Evolutionary conservation across 257 asterid species (phyloP).

Genomic region (Penstemon eatonii): DNA sequence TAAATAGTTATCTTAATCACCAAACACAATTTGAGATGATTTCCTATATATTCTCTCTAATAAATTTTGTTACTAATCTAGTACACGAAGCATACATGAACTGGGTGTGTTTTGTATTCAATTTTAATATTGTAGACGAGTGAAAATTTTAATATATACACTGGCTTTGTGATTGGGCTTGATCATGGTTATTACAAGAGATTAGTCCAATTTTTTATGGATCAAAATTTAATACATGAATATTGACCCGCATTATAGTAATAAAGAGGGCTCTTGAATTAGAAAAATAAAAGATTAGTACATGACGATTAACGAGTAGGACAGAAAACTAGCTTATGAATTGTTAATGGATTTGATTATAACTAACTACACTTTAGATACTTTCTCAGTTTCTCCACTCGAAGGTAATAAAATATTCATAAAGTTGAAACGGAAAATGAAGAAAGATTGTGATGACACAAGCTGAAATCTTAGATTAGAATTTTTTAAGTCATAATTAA

Average conservation of each 20-base stretch:
- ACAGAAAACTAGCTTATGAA: constrained; percentile 13
- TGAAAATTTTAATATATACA: too few relatives aligned
- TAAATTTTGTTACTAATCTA: too few relatives aligned
- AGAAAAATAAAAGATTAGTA: background rate
- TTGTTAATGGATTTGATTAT: constrained; percentile 6
- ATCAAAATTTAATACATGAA: background rate
- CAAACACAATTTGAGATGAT: too few relatives aligned
- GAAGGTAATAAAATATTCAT: background rate
- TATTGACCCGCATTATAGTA: background rate
- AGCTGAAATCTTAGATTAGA: constrained; percentile 26
- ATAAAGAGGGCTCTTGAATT: background rate
- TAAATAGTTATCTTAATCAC: too few relatives aligned
- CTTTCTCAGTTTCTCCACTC: constrained; percentile 19
- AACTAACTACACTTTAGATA: constrained; percentile 20
- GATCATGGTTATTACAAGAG: too few relatives aligned
- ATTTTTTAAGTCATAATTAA: constrained; percentile 27
- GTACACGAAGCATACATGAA: too few relatives aligned
- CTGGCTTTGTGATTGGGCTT: too few relatives aligned
- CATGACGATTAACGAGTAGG: constrained; percentile 8
- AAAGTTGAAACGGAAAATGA: constrained; percentile 5
- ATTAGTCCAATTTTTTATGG: background rate
- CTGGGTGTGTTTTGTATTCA: too few relatives aligned
- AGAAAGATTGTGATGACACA: constrained; percentile 15
- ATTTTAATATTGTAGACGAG: too few relatives aligned
- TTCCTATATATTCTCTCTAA: too few relatives aligned